Evolutionary conservation across 2,329 filamentous ascomycete genomes (phyloP).

Genomic region (Arthrobotrys conoides): DNA sequence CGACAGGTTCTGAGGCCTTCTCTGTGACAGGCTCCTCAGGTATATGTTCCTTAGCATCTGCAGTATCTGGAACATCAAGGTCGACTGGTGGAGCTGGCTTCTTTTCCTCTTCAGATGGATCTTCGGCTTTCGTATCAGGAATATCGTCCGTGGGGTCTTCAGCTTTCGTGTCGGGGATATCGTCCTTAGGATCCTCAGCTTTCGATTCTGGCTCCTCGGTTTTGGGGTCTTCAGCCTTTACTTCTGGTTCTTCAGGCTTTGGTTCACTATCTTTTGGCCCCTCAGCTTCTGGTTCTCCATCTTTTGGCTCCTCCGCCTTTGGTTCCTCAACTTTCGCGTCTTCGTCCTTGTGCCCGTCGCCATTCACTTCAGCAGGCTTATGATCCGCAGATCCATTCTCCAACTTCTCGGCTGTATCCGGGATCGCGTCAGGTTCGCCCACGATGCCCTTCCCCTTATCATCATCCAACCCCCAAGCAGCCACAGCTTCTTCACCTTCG

Average conservation of each 20-base stretch:
- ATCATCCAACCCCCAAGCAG: conserved; percentile 51
- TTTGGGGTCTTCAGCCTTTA: conserved; percentile 23
- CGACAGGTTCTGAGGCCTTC: not conserved
- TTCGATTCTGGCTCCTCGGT: conserved; percentile 9
- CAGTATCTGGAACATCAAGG: conserved; percentile 55
- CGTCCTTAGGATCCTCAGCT: conserved; percentile 16
- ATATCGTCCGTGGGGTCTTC: conserved; percentile 29
- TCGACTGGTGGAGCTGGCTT: conserved; percentile 26
- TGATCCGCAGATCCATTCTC: conserved; percentile 37
- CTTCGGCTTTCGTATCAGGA: conserved; percentile 38
- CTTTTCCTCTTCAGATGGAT: conserved; percentile 31
- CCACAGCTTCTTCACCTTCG: conserved; percentile 52
- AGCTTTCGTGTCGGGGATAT: conserved; percentile 27
- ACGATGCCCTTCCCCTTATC: conserved; percentile 44
- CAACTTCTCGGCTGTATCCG: conserved; percentile 46
- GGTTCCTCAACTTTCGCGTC: conserved; percentile 14
- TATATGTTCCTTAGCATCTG: conserved; percentile 43
- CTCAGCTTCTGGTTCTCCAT: conserved; percentile 28
- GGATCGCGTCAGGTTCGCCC: conserved; percentile 46
- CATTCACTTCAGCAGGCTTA: conserved; percentile 17
- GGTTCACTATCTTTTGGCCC: conserved; percentile 14
- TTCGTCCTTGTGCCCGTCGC: conserved; percentile 3
- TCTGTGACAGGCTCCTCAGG: conserved; percentile 11
- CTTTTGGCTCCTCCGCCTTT: conserved; percentile 15
- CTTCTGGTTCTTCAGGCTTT: conserved; percentile 6